A percentile compares a stretch with the other conserved stretches of the same genome.
Evolutionary conservation across 768 basidiomycete species (phyloP).

Genomic region (Rhodotorula kratochvilovae): DNA sequence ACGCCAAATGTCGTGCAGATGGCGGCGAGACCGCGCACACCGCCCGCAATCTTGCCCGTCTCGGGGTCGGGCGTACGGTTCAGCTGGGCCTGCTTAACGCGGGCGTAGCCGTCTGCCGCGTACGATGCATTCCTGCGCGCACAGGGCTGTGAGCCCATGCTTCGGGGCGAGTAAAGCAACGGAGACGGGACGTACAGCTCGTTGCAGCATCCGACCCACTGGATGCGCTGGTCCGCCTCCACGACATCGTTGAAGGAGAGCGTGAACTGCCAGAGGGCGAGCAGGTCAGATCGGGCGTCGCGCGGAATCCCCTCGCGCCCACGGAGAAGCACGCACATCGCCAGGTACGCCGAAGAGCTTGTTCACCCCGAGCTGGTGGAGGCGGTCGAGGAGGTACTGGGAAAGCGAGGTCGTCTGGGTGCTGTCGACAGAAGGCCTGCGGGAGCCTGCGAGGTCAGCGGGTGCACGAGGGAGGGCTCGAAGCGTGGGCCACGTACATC

Average conservation of each 20-base stretch:
- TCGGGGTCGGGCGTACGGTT: constrained; percentile 2
- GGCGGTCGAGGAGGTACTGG: constrained; percentile 44
- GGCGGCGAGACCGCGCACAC: constrained; percentile 27
- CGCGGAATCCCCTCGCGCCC: not conserved
- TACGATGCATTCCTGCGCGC: constrained; percentile 67
- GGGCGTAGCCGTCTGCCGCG: constrained; percentile 81
- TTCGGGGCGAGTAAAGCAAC: constrained; percentile 12
- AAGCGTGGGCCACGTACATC: not conserved
- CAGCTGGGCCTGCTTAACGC: constrained; percentile 61
- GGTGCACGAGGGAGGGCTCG: not conserved
- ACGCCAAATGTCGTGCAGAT: constrained; percentile 75
- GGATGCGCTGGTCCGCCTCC: constrained; percentile 29
- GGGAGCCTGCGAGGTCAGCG: not conserved
- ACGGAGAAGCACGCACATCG: constrained; percentile 11
- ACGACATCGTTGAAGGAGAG: constrained; percentile 37
- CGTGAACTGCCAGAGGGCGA: constrained; percentile 31
- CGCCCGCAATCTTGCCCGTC: constrained; percentile 29
- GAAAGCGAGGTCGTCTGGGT: constrained; percentile 44
- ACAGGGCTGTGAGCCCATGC: constrained; percentile 52
- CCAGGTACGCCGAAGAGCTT: constrained; percentile 29
- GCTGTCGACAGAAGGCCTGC: not conserved
- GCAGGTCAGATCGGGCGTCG: not conserved
- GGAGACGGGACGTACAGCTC: constrained; percentile 3
- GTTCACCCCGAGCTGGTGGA: constrained; percentile 33
- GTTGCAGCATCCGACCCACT: constrained; percentile 37